Conservation (phyloP, 257 asterid species). For the Nicotiana sylvestris region DNA sequence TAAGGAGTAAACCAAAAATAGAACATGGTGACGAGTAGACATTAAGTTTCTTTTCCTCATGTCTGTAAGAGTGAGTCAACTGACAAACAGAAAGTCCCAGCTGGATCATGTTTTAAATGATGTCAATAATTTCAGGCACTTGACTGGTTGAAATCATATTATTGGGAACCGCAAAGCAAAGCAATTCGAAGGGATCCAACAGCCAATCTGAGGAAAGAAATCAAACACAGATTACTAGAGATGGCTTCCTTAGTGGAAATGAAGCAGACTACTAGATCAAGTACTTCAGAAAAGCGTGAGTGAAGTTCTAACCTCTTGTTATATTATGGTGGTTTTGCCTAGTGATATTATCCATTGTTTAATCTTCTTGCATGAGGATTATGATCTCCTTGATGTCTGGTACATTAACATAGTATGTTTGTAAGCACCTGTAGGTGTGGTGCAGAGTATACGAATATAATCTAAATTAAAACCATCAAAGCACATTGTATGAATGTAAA, state of each 20-base stretch:
- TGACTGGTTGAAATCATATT: constrained; percentile 78
- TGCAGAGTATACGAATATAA: too few relatives aligned
- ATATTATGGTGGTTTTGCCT: constrained; percentile 3
- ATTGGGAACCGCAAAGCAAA: constrained; percentile 84
- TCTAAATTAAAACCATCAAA: too few relatives aligned
- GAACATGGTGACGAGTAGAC: background rate
- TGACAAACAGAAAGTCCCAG: background rate
- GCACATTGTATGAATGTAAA: too few relatives aligned
- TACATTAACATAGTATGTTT: background rate
- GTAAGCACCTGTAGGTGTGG: background rate
- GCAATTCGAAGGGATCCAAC: constrained; percentile 39
- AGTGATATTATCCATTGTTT: background rate
- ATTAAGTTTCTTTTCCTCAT: background rate
- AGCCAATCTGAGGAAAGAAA: constrained; percentile 48
- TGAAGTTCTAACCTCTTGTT: constrained; percentile 7
- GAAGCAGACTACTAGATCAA: constrained; percentile 31
- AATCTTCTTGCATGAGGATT: background rate
- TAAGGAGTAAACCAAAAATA: background rate
- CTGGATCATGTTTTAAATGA: constrained; percentile 7
- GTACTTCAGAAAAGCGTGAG: constrained; percentile 58
- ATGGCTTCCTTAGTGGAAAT: constrained; percentile 49
- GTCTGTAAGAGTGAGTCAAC: background rate
- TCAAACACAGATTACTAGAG: constrained; percentile 51
- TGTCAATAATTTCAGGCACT: constrained; percentile 55
- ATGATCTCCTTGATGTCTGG: background rate